These are phyloP conservation scores for Darksidea phi DNA, from an alignment of 495 filamentous ascomycete species.

Conservation along the genomic window DNA sequence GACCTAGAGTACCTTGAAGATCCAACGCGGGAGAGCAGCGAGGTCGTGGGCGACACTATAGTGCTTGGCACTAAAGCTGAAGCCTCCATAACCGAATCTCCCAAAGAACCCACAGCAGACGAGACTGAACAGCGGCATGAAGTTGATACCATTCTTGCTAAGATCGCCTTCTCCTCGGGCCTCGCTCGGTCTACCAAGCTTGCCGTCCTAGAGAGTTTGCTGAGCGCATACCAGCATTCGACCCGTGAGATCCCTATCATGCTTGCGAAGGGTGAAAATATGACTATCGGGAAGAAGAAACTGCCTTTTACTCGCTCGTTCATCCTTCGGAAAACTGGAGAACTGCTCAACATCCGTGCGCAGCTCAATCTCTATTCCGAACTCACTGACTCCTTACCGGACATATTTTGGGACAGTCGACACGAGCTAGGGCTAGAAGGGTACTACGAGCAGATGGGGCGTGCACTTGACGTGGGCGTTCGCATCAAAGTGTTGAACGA, in stretches of 20 bases:
- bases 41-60: slow-evolving; percentile 85
- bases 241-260: slow-evolving; percentile 74
- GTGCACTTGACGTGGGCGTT: slow-evolving; percentile 86
- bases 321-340: slow-evolving; percentile 89
- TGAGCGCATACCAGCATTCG: slow-evolving; percentile 78
- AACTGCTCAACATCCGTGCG: slow-evolving; percentile 84
- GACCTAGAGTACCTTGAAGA: slow-evolving; percentile 87
- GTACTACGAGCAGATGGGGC: slow-evolving; percentile 91
- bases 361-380: slow-evolving; percentile 97
- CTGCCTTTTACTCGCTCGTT: slow-evolving; percentile 71
- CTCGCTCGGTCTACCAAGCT: slow-evolving; percentile 94
- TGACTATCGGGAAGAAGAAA: slow-evolving; percentile 17
- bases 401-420: slow-evolving; percentile 93
- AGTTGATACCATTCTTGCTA: slow-evolving; percentile 78
- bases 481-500: slow-evolving; percentile 90
- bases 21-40: slow-evolving; percentile 67
- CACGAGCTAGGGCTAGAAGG: slow-evolving; percentile 81
- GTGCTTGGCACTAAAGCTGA: slow-evolving; percentile 72
- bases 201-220: slow-evolving; percentile 83
- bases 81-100: slow-evolving; percentile 17
- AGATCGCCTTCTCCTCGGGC: slow-evolving; percentile 94
- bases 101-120: slow-evolving; percentile 35
- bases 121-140: slow-evolving; percentile 40
- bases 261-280: slow-evolving; percentile 60
- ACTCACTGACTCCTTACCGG: slow-evolving; percentile 89